A percentile compares a stretch with the other conserved stretches of the same genome.
phyloP scores from a whole-genome alignment of 2,329 filamentous ascomycete species.

The Aphanoascus verrucosus region DNA sequence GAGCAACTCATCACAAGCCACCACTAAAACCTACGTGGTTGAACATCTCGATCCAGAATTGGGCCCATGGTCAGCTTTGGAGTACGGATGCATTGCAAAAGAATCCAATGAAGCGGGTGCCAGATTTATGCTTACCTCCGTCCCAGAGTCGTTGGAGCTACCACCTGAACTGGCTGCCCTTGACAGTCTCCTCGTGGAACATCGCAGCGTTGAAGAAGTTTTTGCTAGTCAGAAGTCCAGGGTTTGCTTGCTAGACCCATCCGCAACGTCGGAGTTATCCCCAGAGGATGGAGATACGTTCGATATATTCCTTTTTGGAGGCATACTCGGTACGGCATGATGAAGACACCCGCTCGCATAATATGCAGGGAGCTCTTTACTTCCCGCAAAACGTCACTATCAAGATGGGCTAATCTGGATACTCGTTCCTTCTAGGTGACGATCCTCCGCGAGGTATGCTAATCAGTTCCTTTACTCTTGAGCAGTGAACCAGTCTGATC shows the following conservation, averaged over 20 bases:
- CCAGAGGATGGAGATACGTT: conserved; percentile 75
- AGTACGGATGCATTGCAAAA: conserved; percentile 77
- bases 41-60: conserved; percentile 94
- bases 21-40: conserved; percentile 62
- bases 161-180: conserved; percentile 50
- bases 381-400: not conserved
- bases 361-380: not conserved
- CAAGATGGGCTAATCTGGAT: not conserved
- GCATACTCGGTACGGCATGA: conserved; percentile 64
- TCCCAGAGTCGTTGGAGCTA: conserved; percentile 55
- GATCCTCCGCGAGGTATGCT: conserved; percentile 77
- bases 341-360: not conserved
- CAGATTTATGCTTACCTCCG: conserved; percentile 70
- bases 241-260: conserved; percentile 82
- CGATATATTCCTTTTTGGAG: conserved; percentile 88
- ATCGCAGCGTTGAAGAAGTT: conserved; percentile 68
- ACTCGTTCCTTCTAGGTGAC: conserved; percentile 52
- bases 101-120: conserved; percentile 61
- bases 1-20: not conserved
- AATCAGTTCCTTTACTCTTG: not conserved
- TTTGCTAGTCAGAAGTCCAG: conserved; percentile 60
- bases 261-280: conserved; percentile 66
- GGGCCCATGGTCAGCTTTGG: conserved; percentile 84
- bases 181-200: conserved; percentile 59
- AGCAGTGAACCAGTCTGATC: not conserved